Percentiles rank a stretch among this genome's conserved stretches.
phyloP scores from a whole-genome alignment of 2,329 filamentous ascomycete species.

The Biscogniauxia sp. region DNA sequence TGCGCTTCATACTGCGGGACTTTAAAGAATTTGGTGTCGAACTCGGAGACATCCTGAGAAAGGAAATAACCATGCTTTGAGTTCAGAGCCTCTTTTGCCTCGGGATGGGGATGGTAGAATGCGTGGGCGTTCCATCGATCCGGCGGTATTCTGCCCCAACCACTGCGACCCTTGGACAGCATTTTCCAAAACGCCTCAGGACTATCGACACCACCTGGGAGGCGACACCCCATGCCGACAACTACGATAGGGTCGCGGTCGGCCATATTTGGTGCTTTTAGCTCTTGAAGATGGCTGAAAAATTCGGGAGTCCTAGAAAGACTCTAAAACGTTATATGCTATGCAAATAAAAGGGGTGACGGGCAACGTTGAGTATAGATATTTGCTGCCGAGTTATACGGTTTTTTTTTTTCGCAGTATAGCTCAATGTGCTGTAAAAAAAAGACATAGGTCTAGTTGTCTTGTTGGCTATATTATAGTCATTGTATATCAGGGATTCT shows the following conservation, averaged over 20 bases:
- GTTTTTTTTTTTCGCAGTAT: no score
- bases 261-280: no score
- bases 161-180: conserved; percentile 5
- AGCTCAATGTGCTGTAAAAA: no score
- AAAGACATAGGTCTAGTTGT: no score
- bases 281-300: no score
- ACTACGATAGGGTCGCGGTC: conserved; percentile 5
- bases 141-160: conserved; percentile 5
- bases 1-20: conserved; percentile 35
- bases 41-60: conserved; percentile 23
- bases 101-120: conserved; percentile 17
- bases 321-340: no score
- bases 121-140: conserved; percentile 17
- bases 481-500: no score
- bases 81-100: conserved; percentile 23
- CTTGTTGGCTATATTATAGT: no score
- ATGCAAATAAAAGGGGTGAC: no score
- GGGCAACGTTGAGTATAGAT: no score
- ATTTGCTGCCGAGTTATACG: no score
- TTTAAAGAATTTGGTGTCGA: conserved; percentile 43
- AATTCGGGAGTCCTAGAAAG: no score
- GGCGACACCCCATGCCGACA: conserved; percentile 12
- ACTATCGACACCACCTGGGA: conserved; percentile 13
- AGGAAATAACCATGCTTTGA: conserved; percentile 25
- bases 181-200: conserved; percentile 13